Evolutionary conservation across 495 filamentous ascomycete genomes (phyloP), one percentile per base, ranked within the genome.

Genomic region (Penicillium malachiteum): DNA sequence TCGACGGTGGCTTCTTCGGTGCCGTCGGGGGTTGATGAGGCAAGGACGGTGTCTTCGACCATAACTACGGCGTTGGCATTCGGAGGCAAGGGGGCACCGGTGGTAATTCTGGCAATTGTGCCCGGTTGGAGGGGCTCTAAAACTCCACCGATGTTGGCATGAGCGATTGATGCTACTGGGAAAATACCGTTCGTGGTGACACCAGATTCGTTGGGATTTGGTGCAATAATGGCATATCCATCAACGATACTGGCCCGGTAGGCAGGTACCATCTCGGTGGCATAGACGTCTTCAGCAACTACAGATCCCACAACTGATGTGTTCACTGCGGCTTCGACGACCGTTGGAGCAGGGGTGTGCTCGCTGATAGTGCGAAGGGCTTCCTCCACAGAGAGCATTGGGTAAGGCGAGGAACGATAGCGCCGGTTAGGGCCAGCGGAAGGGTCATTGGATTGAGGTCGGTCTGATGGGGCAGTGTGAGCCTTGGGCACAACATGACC

Each of bases 191-290:
- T 88, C 9, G 85, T 80, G 38, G 83, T 86, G 4, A 71, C 67
- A 0, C 79, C 83, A 37, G 82, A 75, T 7, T 78, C 63, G 9
- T 81, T 71, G 7, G 68, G 60, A 14, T 68, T 64, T 0, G 74
- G 65, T 11, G 71, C 73, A 56, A 77, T 77, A 14, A 97, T 81
- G 3, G 95, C 95, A 65, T 99, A 99, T 10, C 94, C 94, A 66
- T 99, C 94, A 3, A 99, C 95, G 54, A 96, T 99, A 64, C 92
- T 96, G 39, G 94, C 94, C 48, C 89, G 82, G 72, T 90, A 99
- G 6, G 95, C 94, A 5, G 94, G 94, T 0, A 97, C 95, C 12
- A 85, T 77, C 64, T 96, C 92, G 18, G 74, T 66, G 3, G 94
- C 90, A 43, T 77, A 81, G 37, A 97, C 85, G 64, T 96, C 89